Evolutionary conservation across 768 basidiomycete genomes (phyloP), one percentile per base, ranked within the genome.

Genomic region (Amanita rubescens): DNA sequence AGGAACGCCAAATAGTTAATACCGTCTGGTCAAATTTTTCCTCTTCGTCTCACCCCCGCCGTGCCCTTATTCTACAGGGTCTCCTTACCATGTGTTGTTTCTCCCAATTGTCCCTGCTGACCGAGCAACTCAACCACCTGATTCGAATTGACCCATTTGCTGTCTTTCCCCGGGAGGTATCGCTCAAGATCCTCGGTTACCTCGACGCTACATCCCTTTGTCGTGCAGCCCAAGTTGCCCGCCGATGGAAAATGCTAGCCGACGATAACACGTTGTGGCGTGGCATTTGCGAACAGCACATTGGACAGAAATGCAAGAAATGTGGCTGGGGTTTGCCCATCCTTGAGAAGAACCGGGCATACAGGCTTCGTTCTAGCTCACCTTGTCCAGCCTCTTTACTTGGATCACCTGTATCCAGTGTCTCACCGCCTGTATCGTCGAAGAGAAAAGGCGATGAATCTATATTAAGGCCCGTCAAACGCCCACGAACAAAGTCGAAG

Each of bases 31-130:
- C 94, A 58, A 92, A 84, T 62, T 99, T 99, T 71, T 95, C 93
- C 17, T 90, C 91, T 0, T 95, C 95, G 1, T 85, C 93, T 0
- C 93, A 97, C 62, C 82, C 87, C 5, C 84, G 90, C 33, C 81
- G 96, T 34, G 91, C 89, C 51, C 83, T 98, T 65, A 97, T 98
- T 65, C 86, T 99, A 46, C 91, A 90, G 62, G 96, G 96, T 37
- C 80, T 99, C 55, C 83, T 99, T 60, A 97, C 96, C 14, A 98
- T 99, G 93, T 98, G 94, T 68, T 98, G 96, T 71, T 97, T 96
- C 75, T 94, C 90, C 44, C 94, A 99, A 64, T 85, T 99, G 25
- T 97, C 96, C 24, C 87, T 97, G 47, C 85, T 99, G 55, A 87
- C 93, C 27, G 91, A 96, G 58, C 87, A 93, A 50, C 89, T 98